These are phyloP conservation scores for Scheffersomyces quercinus DNA, from an alignment of 1,139 yeast species.

Conservation along the genomic window DNA sequence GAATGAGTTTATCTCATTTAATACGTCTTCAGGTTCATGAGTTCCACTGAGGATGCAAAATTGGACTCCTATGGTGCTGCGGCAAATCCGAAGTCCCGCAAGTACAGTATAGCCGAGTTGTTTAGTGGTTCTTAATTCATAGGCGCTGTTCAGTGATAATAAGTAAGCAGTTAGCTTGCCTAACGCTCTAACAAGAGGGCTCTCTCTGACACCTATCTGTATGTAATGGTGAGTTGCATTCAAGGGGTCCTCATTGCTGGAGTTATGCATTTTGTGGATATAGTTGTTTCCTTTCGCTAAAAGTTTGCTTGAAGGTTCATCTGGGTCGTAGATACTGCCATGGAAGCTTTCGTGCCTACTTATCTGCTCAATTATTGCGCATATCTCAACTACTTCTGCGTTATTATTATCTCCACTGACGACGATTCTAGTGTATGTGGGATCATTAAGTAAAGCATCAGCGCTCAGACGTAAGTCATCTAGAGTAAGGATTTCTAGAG, in stretches of 20 bases:
- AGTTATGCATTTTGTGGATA: constrained; percentile 20
- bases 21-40: constrained; percentile 34
- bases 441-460: constrained; percentile 17
- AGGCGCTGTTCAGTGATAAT: constrained; percentile 38
- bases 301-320: constrained; percentile 27
- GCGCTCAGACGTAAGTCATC: constrained; percentile 21
- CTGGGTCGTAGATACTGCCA: background rate
- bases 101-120: constrained; percentile 52
- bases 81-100: constrained; percentile 53
- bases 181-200: constrained; percentile 30
- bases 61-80: constrained; percentile 57
- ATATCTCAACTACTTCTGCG: constrained; percentile 11
- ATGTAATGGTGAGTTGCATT: constrained; percentile 52
- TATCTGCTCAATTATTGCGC: constrained; percentile 12
- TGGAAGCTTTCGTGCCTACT: constrained; percentile 14
- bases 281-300: constrained; percentile 37
- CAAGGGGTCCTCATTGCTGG: constrained; percentile 45
- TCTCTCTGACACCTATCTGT: constrained; percentile 52
- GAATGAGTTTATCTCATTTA: constrained; percentile 47
- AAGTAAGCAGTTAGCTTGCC: constrained; percentile 47
- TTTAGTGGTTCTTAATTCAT: constrained; percentile 50
- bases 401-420: constrained; percentile 49
- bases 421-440: constrained; percentile 40
- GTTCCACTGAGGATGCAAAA: constrained; percentile 53
- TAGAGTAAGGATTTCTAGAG: constrained; percentile 29